Base-by-base conservation (phyloP, 345 rosid genomes). In the Salix udensis region DNA sequence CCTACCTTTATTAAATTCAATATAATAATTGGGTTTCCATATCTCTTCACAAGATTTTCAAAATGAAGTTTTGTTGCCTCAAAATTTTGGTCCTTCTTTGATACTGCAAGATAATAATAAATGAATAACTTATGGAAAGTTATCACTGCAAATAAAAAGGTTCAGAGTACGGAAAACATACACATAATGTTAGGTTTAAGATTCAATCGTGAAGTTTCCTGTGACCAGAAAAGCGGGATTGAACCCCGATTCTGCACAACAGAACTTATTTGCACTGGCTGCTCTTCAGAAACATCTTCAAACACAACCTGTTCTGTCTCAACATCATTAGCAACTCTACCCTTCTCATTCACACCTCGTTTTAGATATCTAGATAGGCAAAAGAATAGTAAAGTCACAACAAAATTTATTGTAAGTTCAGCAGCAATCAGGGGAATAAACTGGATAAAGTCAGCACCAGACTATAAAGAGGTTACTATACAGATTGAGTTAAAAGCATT, bases 311-410 rank as follows among this genome's bases (percentile, higher is more conserved):
- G 99, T 70, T 96, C 99, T 0, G 98, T 93, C 90, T 96, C 99
- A n/a, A 96, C 99, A 86, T 96, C 99, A 81, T 96, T 96, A 72
- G 99, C 99, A 60, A 96, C 99, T 84, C 94, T 86, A 70, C 99
- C 99, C 85, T 89, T 93, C 80, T 90, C 93, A 78, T 96, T 93
- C 67, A 96, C 97, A 40, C 99, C 99, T 26, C 98, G 97, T 80
- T 91, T 93, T 79, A 92, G 80, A 77, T 89, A 96, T 74, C 99
- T 96, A 81, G 34, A 42, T 72, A 70, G 64, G 71, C 73, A 75
- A 81, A 50, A 76, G 68, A 79, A 67, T 16, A 75, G 15, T 24
- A 21, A 78, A 60, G 79, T 48, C 70, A 85, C 31, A 74, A 60
- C 46, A 42, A 42, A 23, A 12, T 80, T 34, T 30, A 76, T 40